phyloP scores from a whole-genome alignment of 2,329 filamentous ascomycete genomes.

The Colletotrichum liriopes region DNA sequence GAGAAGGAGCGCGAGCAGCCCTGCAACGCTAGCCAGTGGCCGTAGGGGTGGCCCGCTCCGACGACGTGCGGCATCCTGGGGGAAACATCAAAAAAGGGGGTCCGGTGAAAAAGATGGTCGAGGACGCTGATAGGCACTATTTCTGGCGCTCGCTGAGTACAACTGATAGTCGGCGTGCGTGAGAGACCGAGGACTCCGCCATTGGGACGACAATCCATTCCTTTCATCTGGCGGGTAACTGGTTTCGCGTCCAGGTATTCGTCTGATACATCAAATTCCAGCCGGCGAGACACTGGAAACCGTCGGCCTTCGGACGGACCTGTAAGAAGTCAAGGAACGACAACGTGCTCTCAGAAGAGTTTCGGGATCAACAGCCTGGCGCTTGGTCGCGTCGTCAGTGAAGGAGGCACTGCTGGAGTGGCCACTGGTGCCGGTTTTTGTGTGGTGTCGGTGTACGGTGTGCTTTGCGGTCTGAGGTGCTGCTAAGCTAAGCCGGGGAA shows the following conservation, averaged over 20 bases:
- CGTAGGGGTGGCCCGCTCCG: slow-evolving; percentile 34
- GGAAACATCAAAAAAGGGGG: slow-evolving; percentile 20
- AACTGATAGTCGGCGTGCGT: background rate
- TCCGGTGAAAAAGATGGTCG: slow-evolving; percentile 23
- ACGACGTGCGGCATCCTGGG: slow-evolving; percentile 27
- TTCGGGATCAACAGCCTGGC: slow-evolving; percentile 38
- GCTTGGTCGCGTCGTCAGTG: slow-evolving; percentile 30
- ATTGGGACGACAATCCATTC: background rate
- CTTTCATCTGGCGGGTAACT: slow-evolving; percentile 6
- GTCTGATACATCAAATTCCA: slow-evolving; percentile 38
- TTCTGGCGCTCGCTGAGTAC: slow-evolving; percentile 11
- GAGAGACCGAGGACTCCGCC: slow-evolving; percentile 12
- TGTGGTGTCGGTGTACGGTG: slow-evolving; percentile 4
- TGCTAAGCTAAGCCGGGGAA: slow-evolving; percentile 28
- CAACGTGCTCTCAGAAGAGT: slow-evolving; percentile 33
- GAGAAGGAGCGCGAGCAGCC: slow-evolving; percentile 9
- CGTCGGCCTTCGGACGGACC: slow-evolving; percentile 28
- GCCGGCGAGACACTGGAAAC: slow-evolving; percentile 26
- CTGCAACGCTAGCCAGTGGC: slow-evolving; percentile 26
- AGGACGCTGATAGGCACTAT: background rate
- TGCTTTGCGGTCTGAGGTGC: slow-evolving; percentile 29
- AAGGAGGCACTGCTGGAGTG: slow-evolving; percentile 15
- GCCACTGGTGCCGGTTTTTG: slow-evolving; percentile 7
- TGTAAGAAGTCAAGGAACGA: slow-evolving; percentile 24
- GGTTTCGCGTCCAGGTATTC: slow-evolving; percentile 10